These are phyloP conservation scores for Penicillium ucsense DNA, from an alignment of 495 filamentous ascomycete genomes.

Conservation along the genomic window DNA sequence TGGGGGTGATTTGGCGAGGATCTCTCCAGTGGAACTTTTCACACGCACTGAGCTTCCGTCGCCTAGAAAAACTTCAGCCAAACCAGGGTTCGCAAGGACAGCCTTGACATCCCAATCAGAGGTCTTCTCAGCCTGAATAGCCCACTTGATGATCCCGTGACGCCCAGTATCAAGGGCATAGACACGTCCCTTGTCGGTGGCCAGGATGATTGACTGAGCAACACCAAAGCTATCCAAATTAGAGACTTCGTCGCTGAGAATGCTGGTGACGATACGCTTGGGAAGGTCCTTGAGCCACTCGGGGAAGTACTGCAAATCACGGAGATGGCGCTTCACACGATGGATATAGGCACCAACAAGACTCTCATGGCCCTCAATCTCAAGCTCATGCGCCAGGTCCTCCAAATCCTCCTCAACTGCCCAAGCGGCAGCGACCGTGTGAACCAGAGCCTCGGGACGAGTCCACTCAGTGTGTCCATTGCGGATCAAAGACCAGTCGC, in stretches of 20 bases:
- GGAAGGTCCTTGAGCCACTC: constrained; percentile 59
- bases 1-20: constrained; percentile 30
- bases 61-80: constrained; percentile 47
- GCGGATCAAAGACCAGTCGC: constrained; percentile 75
- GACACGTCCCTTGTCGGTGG: constrained; percentile 69
- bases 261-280: constrained; percentile 53
- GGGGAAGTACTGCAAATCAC: constrained; percentile 73
- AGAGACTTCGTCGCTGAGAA: constrained; percentile 52
- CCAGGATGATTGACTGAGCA: constrained; percentile 70
- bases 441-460: constrained; percentile 70
- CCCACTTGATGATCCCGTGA: constrained; percentile 70
- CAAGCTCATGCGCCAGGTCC: constrained; percentile 65
- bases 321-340: constrained; percentile 69
- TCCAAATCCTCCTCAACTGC: constrained; percentile 61
- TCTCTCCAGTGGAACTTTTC: constrained; percentile 47
- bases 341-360: constrained; percentile 74
- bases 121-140: constrained; percentile 46
- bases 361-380: constrained; percentile 78
- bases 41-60: constrained; percentile 49
- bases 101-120: constrained; percentile 59
- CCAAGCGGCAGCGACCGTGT: constrained; percentile 66
- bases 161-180: constrained; percentile 70
- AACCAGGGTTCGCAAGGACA: constrained; percentile 49
- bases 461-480: constrained; percentile 76
- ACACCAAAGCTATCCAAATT: constrained; percentile 77